Percentiles rank a stretch among this genome's conserved stretches.
phyloP scores from a whole-genome alignment of 305 asterid genomes.

The Solanum hybrid region DNA sequence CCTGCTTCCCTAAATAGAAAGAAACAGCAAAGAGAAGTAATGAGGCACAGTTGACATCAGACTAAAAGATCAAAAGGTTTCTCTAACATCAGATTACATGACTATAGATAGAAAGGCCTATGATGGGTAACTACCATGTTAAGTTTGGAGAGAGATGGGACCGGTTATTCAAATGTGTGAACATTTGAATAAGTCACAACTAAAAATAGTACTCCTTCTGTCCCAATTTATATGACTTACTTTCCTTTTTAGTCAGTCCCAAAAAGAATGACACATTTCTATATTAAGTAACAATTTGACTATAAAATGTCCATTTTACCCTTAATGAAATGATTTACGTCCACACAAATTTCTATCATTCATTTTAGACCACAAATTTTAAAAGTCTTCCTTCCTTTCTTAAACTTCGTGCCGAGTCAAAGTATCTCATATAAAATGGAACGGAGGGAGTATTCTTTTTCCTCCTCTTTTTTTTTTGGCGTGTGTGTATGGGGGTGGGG shows the following conservation, averaged over 20 bases:
- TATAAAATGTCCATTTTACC: no score
- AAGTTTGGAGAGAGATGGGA: background rate
- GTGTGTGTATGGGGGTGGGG: background rate
- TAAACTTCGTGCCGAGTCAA: no score
- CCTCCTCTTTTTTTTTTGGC: background rate
- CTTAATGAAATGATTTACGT: no score
- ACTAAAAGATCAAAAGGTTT: background rate
- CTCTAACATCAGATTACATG: background rate
- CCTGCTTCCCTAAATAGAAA: slow-evolving; percentile 82
- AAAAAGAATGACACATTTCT: no score
- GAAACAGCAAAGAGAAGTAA: background rate
- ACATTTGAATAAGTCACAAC: background rate
- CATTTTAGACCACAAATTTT: no score
- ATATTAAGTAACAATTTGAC: no score
- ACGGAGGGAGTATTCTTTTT: background rate
- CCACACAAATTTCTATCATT: no score
- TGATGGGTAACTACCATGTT: background rate
- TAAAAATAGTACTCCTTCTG: no score
- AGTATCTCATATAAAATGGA: no score
- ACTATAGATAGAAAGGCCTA: background rate
- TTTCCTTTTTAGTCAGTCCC: no score
- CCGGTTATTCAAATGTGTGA: background rate
- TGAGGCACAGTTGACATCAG: background rate
- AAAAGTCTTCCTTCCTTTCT: no score
- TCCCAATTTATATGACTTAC: no score